phyloP scores from a whole-genome alignment of 2,329 filamentous ascomycete genomes.

The Lasiodiplodia hormozganensis region DNA sequence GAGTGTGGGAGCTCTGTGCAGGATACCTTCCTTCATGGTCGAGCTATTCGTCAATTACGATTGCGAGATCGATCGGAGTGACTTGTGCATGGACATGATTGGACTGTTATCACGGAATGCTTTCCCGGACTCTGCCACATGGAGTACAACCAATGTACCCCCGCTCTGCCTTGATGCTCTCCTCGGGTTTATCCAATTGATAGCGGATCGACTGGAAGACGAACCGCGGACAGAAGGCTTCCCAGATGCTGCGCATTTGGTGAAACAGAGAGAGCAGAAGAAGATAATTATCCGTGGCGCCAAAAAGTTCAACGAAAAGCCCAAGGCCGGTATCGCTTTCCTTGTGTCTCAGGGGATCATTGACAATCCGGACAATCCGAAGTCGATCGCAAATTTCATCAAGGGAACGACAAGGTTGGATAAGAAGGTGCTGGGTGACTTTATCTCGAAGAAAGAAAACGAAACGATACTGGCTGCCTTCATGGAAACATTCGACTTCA shows the following conservation, averaged over 20 bases:
- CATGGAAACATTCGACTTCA: constrained; percentile 86
- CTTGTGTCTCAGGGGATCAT: constrained; percentile 88
- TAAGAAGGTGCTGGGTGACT: constrained; percentile 91
- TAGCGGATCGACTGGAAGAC: constrained; percentile 84
- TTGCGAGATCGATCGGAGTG: constrained; percentile 88
- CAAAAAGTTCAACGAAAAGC: constrained; percentile 92
- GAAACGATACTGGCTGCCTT: constrained; percentile 85
- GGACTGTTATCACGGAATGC: constrained; percentile 92
- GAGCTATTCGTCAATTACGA: constrained; percentile 99
- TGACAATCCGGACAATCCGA: constrained; percentile 72
- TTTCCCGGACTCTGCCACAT: constrained; percentile 94
- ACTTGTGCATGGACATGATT: constrained; percentile 95
- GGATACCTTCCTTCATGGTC: constrained; percentile 93
- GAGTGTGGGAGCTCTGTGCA: constrained; percentile 86
- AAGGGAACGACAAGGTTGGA: constrained; percentile 87
- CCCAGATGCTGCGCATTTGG: constrained; percentile 69
- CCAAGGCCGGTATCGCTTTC: constrained; percentile 86
- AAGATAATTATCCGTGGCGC: constrained; percentile 87
- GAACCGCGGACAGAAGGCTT: constrained; percentile 68
- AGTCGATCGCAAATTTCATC: constrained; percentile 84
- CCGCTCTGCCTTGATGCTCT: constrained; percentile 92
- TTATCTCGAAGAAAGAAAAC: constrained; percentile 88
- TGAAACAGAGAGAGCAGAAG: constrained; percentile 78
- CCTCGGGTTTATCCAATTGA: constrained; percentile 87
- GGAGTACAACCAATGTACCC: constrained; percentile 98